phyloP scores from a whole-genome alignment of 129 eudicot genomes.

The Daucus carota region DH1_v3.0 NC_030383.2:5825501-5826000 shows the following conservation, averaged over 20 bases:
- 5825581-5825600: neutral
- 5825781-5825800: neutral
- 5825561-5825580: neutral
- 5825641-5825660: neutral
- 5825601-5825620: too few relatives aligned
- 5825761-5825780: neutral
- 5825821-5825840: neutral
- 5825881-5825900: neutral
- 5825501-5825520: neutral
- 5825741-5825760: neutral
- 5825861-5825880: neutral
- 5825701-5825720: conserved; percentile 2
- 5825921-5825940: neutral
- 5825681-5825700: neutral
- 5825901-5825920: neutral
- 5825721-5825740: neutral
- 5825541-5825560: neutral
- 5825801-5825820: neutral
- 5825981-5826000: neutral
- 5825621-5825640: neutral
- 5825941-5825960: neutral
- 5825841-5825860: neutral
- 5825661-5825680: neutral
- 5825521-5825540: neutral
- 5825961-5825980: neutral